phyloP scores from a whole-genome alignment of 352 stramenopile genomes.

The Phytophthora melonis region DNA sequence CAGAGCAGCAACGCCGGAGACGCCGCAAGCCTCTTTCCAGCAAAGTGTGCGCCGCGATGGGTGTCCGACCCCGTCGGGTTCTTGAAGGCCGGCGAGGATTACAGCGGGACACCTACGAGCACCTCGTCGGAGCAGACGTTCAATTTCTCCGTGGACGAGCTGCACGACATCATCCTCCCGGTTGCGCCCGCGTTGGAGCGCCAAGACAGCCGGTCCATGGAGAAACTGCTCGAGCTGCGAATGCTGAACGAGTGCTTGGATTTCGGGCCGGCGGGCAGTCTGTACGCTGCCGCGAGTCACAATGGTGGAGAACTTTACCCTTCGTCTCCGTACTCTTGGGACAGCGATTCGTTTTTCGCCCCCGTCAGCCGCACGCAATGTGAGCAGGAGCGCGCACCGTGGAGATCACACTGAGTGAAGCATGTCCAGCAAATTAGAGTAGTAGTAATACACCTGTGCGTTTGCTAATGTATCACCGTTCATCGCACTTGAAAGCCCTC shows the following conservation, averaged over 20 bases:
- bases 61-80: constrained; percentile 37
- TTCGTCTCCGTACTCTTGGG: constrained; percentile 34
- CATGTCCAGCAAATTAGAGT: no score
- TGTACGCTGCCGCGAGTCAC: constrained; percentile 25
- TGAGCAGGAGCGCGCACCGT: constrained; percentile 33
- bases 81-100: constrained; percentile 22
- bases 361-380: constrained; percentile 26
- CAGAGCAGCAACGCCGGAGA: background rate
- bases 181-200: constrained; percentile 25
- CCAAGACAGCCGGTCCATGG: constrained; percentile 25
- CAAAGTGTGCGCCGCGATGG: constrained; percentile 26
- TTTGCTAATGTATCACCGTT: no score
- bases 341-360: constrained; percentile 42
- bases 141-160: constrained; percentile 43
- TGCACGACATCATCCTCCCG: constrained; percentile 44
- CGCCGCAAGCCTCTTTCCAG: constrained; percentile 2
- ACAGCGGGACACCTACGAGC: constrained; percentile 33
- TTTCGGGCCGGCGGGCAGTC: constrained; percentile 19
- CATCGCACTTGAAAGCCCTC: no score
- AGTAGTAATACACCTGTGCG: no score
- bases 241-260: constrained; percentile 51
- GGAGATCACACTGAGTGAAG: constrained; percentile 30
- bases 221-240: constrained; percentile 46
- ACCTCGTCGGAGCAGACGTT: constrained; percentile 37
- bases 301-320: constrained; percentile 28